These are phyloP conservation scores for Tylopilus cervinicoccineus DNA, from an alignment of 768 basidiomycete genomes.

Conservation along the genomic window DNA sequence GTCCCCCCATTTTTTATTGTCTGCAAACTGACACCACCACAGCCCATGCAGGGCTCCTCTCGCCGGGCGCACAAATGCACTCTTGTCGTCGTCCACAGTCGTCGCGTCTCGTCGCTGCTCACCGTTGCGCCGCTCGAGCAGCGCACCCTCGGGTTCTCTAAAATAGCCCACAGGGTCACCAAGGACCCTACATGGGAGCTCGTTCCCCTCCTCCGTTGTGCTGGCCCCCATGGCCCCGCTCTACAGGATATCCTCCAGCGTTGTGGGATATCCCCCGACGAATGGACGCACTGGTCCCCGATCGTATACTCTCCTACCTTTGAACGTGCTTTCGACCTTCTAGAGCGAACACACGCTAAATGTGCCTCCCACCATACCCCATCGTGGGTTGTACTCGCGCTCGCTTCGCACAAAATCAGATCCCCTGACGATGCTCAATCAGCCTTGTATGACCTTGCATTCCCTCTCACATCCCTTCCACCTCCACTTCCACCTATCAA, in stretches of 20 bases:
- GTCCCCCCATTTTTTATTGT: not conserved
- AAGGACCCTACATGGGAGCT: conserved; percentile 42
- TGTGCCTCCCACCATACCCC: conserved; percentile 29
- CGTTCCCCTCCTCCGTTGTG: conserved; percentile 31
- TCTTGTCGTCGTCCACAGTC: not conserved
- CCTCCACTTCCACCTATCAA: conserved; percentile 20
- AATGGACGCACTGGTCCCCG: conserved; percentile 40
- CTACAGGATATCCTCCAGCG: conserved; percentile 26
- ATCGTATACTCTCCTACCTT: conserved; percentile 35
- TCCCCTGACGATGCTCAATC: conserved; percentile 43
- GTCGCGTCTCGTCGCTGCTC: conserved; percentile 18
- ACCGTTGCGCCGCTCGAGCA: conserved; percentile 21
- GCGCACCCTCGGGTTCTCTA: conserved; percentile 25
- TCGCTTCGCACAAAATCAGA: conserved; percentile 45
- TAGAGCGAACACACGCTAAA: conserved; percentile 12
- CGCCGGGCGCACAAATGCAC: conserved; percentile 2
- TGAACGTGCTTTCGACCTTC: conserved; percentile 24
- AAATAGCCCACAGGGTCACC: conserved; percentile 34
- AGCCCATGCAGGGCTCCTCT: conserved; percentile 22
- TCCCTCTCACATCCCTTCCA: conserved; percentile 34
- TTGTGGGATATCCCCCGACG: conserved; percentile 31
- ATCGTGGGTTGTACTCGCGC: conserved; percentile 51
- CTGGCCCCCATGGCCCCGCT: conserved; percentile 1
- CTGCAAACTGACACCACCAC: conserved; percentile 3
- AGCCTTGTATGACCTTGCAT: conserved; percentile 41